These are phyloP conservation scores for Suillus variegatus DNA, from an alignment of 768 basidiomycete species.

Conservation along the genomic window DNA sequence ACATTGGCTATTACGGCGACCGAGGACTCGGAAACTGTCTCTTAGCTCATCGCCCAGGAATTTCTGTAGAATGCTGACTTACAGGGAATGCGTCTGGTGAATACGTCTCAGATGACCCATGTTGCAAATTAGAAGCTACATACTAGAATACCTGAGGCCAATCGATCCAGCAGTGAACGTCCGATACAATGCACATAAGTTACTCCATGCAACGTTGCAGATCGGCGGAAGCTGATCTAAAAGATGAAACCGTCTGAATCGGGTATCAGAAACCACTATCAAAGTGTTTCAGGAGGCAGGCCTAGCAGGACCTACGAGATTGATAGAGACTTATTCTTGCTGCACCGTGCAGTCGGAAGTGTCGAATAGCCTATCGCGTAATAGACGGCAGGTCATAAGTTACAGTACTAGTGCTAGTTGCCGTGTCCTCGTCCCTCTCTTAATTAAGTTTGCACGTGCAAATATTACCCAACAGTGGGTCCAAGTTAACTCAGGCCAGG, in stretches of 20 bases:
- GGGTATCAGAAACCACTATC: neutral
- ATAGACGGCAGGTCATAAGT: neutral
- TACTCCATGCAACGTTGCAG: conserved; percentile 1
- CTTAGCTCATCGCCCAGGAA: too few species aligned
- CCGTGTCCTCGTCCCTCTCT: neutral
- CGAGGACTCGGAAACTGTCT: too few species aligned
- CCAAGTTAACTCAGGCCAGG: neutral
- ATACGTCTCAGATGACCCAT: neutral
- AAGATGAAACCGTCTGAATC: neutral
- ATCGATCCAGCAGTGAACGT: neutral
- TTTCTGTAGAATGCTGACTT: too few species aligned
- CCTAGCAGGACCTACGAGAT: neutral
- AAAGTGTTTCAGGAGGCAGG: neutral
- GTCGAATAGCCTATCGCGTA: neutral
- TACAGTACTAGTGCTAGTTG: neutral
- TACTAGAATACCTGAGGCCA: too few species aligned
- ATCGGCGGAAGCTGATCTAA: conserved; percentile 2
- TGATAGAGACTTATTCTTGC: neutral
- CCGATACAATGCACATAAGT: neutral
- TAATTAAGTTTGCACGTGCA: conserved; percentile 2
- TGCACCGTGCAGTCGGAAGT: too few species aligned
- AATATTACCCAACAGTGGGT: neutral
- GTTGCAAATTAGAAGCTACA: neutral
- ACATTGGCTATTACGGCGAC: too few species aligned
- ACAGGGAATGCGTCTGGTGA: neutral